These are phyloP conservation scores for Raphanus raphanistrum DNA, from an alignment of 345 rosid genomes.

Conservation along the genomic window DNA sequence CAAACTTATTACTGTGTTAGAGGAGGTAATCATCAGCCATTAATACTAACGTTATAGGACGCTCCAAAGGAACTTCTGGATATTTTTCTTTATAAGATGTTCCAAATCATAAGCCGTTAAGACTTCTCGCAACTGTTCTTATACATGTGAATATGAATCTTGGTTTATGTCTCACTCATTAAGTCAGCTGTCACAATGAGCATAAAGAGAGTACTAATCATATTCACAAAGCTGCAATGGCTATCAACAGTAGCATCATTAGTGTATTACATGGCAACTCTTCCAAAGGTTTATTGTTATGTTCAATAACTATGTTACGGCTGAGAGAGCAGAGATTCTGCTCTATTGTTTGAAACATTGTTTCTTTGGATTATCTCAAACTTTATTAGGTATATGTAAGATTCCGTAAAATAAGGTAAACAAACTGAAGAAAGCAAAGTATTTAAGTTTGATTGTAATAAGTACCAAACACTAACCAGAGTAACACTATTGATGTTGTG, in stretches of 20 bases:
- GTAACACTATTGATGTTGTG: neutral
- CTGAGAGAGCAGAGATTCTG: conserved; percentile 82
- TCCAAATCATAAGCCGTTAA: too few species aligned
- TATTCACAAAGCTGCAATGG: conserved; percentile 92
- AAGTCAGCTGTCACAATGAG: neutral
- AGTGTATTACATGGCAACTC: conserved; percentile 64
- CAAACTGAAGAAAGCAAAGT: neutral
- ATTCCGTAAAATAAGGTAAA: conserved; percentile 69
- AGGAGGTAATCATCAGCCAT: too few species aligned
- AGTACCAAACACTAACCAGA: neutral
- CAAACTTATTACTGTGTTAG: too few species aligned
- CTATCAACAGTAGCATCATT: conserved; percentile 72
- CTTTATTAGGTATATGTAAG: conserved; percentile 87
- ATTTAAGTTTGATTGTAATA: neutral
- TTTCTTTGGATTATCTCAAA: conserved; percentile 78
- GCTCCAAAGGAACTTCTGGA: too few species aligned
- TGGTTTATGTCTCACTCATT: neutral
- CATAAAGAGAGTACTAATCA: conserved; percentile 63
- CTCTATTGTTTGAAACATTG: conserved; percentile 76
- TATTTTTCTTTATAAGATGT: too few species aligned
- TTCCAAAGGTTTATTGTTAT: conserved; percentile 62
- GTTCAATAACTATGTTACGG: conserved; percentile 60
- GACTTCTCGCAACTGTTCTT: neutral
- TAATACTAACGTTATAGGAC: too few species aligned
- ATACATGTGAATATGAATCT: neutral